phyloP scores from a whole-genome alignment of 768 basidiomycete species.

The Pleurotus giganteus region DNA sequence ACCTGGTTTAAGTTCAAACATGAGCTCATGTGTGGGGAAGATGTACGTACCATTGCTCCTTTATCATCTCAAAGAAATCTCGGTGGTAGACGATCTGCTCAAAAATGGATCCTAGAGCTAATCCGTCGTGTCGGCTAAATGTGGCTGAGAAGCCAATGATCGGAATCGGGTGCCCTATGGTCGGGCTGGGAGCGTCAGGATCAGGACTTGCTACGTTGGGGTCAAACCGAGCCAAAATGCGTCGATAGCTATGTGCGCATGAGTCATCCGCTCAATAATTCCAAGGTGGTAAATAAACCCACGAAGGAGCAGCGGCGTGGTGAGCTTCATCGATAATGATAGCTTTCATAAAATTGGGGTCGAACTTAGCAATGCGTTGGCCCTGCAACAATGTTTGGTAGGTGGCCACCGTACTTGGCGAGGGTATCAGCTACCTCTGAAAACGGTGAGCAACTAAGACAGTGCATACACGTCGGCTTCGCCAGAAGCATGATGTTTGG shows the following conservation, averaged over 20 bases:
- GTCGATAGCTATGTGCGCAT: constrained; percentile 56
- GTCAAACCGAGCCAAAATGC: constrained; percentile 83
- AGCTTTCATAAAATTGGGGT: constrained; percentile 62
- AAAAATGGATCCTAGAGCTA: constrained; percentile 87
- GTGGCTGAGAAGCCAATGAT: constrained; percentile 96
- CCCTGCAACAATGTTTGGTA: constrained; percentile 78
- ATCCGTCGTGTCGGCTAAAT: constrained; percentile 87
- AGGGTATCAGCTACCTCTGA: neutral
- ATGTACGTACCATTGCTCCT: constrained; percentile 72
- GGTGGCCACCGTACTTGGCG: constrained; percentile 78
- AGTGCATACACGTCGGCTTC: constrained; percentile 75
- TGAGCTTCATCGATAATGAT: constrained; percentile 93
- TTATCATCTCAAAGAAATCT: constrained; percentile 90
- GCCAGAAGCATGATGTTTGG: constrained; percentile 71
- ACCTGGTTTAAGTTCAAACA: constrained; percentile 40
- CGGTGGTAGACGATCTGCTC: constrained; percentile 90
- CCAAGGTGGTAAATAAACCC: constrained; percentile 23
- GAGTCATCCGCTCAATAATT: neutral
- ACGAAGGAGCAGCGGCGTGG: constrained; percentile 92
- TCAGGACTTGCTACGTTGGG: constrained; percentile 58
- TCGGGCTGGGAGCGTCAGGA: constrained; percentile 32
- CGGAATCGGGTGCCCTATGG: constrained; percentile 55
- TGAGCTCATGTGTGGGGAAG: neutral
- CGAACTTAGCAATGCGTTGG: constrained; percentile 71
- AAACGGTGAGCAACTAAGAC: neutral